Evolutionary conservation across 177 flowering plant species (phyloP).

Genomic region (Vitis hybrid): DNA sequence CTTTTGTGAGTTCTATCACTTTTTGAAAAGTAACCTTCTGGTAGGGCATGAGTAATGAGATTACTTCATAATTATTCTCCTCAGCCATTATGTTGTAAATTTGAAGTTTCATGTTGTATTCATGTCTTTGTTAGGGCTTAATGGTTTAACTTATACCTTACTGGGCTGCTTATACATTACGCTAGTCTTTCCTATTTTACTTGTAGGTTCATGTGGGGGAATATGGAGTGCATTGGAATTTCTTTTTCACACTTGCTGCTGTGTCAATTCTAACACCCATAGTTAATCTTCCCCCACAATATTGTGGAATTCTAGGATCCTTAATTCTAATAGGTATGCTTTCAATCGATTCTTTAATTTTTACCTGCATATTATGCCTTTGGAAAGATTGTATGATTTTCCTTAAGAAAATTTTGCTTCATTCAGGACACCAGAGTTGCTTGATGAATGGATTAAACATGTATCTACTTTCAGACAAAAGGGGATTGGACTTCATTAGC

Average conservation of each 20-base stretch:
- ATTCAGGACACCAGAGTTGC: constrained; percentile 68
- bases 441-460: constrained; percentile 60
- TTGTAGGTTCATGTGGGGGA: constrained; percentile 89
- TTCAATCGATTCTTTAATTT: constrained; percentile 2
- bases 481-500: constrained; percentile 63
- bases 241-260: constrained; percentile 94
- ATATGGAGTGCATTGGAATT: constrained; percentile 98
- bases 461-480: constrained; percentile 64
- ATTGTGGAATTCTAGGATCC: constrained; percentile 73
- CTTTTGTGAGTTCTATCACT: background rate
- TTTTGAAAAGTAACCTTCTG: too few relatives aligned
- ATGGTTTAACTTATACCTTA: too few relatives aligned
- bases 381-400: background rate
- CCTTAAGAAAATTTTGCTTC: background rate
- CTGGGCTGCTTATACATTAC: background rate
- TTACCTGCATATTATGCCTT: background rate
- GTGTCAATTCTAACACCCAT: constrained; percentile 67
- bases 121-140: background rate
- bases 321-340: constrained; percentile 53
- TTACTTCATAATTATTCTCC: background rate
- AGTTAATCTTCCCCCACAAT: constrained; percentile 54
- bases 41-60: background rate
- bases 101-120: background rate
- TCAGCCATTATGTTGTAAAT: background rate
- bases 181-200: background rate